Conservation (phyloP, 2,329 filamentous ascomycete genomes). For the Colletotrichum tropicicola region DNA sequence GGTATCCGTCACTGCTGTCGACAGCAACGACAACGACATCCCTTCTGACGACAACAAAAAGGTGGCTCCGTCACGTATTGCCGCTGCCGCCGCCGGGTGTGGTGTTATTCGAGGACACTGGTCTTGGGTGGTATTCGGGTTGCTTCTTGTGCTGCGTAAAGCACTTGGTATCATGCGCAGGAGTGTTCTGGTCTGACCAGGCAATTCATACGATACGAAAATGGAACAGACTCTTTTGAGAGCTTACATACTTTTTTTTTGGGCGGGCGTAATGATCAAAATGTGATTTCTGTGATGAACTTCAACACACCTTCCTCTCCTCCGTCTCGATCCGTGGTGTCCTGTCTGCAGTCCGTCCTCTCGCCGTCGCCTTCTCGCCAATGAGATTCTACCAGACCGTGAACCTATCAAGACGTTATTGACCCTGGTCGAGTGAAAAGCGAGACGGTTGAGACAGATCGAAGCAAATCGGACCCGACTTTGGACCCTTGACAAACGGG, state of each 20-base stretch:
- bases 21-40: not conserved
- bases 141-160: constrained; percentile 20
- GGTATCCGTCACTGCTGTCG: constrained; percentile 3
- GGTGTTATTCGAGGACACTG: not conserved
- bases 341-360: not conserved
- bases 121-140: constrained; percentile 23
- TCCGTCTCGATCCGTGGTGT: not conserved
- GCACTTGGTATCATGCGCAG: constrained; percentile 31
- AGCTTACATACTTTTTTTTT: constrained; percentile 14
- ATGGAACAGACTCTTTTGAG: constrained; percentile 29
- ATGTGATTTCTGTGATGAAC: constrained; percentile 27
- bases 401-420: too few relatives aligned
- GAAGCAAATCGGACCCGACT: too few relatives aligned
- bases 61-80: not conserved
- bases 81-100: not conserved
- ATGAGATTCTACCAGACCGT: too few relatives aligned
- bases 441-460: too few relatives aligned
- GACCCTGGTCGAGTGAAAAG: too few relatives aligned
- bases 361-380: too few relatives aligned
- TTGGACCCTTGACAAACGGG: too few relatives aligned
- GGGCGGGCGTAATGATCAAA: constrained; percentile 29
- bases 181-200: constrained; percentile 29
- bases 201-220: constrained; percentile 28
- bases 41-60: constrained; percentile 8
- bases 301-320: not conserved